These are phyloP conservation scores for Bimuria novae-zelandiae DNA, from an alignment of 2,329 filamentous ascomycete genomes.

Conservation along the genomic window DNA sequence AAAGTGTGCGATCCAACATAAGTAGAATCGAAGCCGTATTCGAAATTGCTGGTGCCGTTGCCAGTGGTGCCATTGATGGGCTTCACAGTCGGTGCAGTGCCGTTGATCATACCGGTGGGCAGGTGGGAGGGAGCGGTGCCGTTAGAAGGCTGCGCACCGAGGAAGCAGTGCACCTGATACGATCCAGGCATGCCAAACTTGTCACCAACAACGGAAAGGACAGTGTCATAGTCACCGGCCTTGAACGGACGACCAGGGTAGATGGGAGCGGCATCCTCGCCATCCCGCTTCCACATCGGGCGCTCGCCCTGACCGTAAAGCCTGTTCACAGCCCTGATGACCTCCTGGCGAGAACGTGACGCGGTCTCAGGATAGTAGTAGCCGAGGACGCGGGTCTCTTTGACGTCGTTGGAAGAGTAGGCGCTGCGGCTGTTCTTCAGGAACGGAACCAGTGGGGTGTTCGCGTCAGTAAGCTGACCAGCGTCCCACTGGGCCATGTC, in stretches of 20 bases:
- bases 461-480: slow-evolving; percentile 54
- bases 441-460: slow-evolving; percentile 52
- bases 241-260: slow-evolving; percentile 39
- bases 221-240: slow-evolving; percentile 43
- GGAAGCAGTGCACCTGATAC: slow-evolving; percentile 44
- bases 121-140: slow-evolving; percentile 19
- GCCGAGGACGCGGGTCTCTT: slow-evolving; percentile 48
- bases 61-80: slow-evolving; percentile 26
- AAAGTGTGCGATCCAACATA: slow-evolving; percentile 42
- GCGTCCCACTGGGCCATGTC: slow-evolving; percentile 49
- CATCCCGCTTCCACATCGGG: slow-evolving; percentile 28
- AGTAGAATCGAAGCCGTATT: slow-evolving; percentile 34
- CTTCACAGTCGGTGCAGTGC: slow-evolving; percentile 19
- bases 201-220: slow-evolving; percentile 39
- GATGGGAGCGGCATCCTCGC: slow-evolving; percentile 11
- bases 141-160: slow-evolving; percentile 29
- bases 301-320: slow-evolving; percentile 50
- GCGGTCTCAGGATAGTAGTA: slow-evolving; percentile 46
- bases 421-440: slow-evolving; percentile 53
- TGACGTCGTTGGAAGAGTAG: slow-evolving; percentile 38
- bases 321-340: slow-evolving; percentile 32
- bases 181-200: slow-evolving; percentile 43
- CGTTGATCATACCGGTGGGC: slow-evolving; percentile 17
- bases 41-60: slow-evolving; percentile 28
- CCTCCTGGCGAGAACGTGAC: slow-evolving; percentile 25